phyloP scores from a whole-genome alignment of 352 stramenopile genomes.

The Globisporangium sylvaticum region DNA sequence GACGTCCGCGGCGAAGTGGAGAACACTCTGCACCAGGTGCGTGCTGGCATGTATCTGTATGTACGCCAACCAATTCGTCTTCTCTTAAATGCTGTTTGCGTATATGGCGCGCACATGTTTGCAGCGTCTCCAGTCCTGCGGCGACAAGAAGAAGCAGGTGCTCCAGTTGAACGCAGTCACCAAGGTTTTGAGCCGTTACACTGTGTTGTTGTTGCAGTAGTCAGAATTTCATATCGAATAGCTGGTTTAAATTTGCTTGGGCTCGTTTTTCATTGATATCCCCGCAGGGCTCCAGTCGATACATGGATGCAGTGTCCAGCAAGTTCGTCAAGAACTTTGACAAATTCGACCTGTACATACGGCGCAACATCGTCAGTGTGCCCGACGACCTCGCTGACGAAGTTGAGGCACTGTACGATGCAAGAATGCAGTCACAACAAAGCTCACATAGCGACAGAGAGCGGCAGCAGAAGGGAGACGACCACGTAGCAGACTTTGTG shows the following conservation, averaged over 20 bases:
- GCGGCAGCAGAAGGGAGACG: constrained; percentile 15
- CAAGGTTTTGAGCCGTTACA: constrained; percentile 30
- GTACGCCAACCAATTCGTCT: background rate
- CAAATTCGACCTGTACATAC: constrained; percentile 80
- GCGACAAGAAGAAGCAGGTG: constrained; percentile 61
- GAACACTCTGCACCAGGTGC: constrained; percentile 62
- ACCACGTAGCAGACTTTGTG: too few species aligned
- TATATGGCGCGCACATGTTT: background rate
- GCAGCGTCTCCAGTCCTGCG: constrained; percentile 14
- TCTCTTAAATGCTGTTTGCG: background rate
- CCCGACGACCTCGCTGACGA: constrained; percentile 38
- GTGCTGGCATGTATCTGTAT: background rate
- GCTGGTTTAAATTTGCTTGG: background rate
- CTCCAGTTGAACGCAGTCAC: constrained; percentile 53
- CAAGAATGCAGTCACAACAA: constrained; percentile 19
- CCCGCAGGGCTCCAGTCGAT: constrained; percentile 44
- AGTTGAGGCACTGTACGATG: constrained; percentile 34
- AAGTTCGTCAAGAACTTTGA: constrained; percentile 82
- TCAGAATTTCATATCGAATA: background rate
- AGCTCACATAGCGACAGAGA: constrained; percentile 9
- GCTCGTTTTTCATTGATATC: background rate
- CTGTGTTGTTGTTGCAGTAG: background rate
- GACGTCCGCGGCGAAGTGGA: constrained; percentile 62
- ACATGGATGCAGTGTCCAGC: constrained; percentile 54
- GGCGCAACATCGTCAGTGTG: constrained; percentile 69